A percentile compares a stretch with the other conserved stretches of the same genome.
Evolutionary conservation across 805 yeast genomes (phyloP).

Genomic region (Maudiozyma barnettii): DNA sequence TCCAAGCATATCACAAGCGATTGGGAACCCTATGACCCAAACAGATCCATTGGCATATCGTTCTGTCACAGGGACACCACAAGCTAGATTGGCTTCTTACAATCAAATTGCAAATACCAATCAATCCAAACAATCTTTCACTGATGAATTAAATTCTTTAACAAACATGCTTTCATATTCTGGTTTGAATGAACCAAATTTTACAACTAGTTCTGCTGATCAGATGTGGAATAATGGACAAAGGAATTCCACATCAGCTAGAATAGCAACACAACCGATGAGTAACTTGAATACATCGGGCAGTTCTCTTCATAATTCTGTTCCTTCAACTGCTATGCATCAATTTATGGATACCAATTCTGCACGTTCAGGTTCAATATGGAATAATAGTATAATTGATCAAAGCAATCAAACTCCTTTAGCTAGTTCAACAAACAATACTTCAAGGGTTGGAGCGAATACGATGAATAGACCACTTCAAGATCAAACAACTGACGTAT

Average conservation of each 20-base stretch:
- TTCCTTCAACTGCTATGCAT: not conserved
- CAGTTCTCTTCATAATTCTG: not conserved
- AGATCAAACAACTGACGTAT: not conserved
- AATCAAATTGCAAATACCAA: not conserved
- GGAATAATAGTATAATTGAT: slow-evolving; percentile 13
- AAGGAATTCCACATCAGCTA: not conserved
- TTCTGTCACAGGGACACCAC: not conserved
- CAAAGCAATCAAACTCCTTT: not conserved
- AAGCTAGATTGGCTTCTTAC: slow-evolving; percentile 1
- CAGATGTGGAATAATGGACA: slow-evolving; percentile 15
- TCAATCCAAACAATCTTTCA: slow-evolving; percentile 13
- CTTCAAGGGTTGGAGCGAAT: not conserved
- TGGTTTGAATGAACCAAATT: slow-evolving; percentile 11
- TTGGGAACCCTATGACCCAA: not conserved
- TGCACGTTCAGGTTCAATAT: slow-evolving; percentile 19
- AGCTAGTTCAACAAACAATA: not conserved
- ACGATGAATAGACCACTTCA: not conserved
- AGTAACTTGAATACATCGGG: not conserved
- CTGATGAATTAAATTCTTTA: slow-evolving; percentile 21
- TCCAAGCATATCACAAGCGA: not conserved
- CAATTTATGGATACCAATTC: slow-evolving; percentile 1
- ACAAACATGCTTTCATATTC: slow-evolving; percentile 22
- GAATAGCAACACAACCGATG: not conserved
- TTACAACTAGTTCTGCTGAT: slow-evolving; percentile 3
- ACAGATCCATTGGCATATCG: not conserved